These are phyloP conservation scores for Aspergillus campestris DNA, from an alignment of 495 filamentous ascomycete species.

Conservation along the genomic window DNA sequence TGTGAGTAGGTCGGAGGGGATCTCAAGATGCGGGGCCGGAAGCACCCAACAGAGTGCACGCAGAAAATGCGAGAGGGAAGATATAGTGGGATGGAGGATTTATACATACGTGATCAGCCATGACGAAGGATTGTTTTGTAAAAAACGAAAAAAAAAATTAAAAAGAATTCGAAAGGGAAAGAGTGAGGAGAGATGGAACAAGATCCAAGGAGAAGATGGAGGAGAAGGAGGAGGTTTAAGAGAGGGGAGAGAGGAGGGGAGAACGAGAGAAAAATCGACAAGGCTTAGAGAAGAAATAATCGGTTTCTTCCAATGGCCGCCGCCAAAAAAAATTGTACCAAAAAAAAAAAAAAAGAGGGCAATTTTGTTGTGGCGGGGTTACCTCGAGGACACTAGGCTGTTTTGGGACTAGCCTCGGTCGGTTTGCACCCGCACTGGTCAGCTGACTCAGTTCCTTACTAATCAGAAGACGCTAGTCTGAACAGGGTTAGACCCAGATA, in stretches of 20 bases:
- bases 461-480: too few species aligned
- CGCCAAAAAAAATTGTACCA: slow-evolving; percentile 17
- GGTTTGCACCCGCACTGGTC: not conserved
- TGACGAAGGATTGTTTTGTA: slow-evolving; percentile 21
- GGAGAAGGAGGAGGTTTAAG: slow-evolving; percentile 3
- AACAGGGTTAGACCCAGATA: too few species aligned
- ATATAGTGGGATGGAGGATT: not conserved
- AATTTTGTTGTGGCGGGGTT: slow-evolving; percentile 34
- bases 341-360: slow-evolving; percentile 21
- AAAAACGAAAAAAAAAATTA: slow-evolving; percentile 2
- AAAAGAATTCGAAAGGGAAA: slow-evolving; percentile 4
- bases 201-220: slow-evolving; percentile 14
- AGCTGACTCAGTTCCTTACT: too few species aligned
- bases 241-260: slow-evolving; percentile 8
- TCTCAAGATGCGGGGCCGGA: slow-evolving; percentile 29
- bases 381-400: slow-evolving; percentile 21
- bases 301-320: not conserved
- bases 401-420: slow-evolving; percentile 22
- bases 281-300: slow-evolving; percentile 11
- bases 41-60: slow-evolving; percentile 7
- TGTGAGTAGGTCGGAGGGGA: slow-evolving; percentile 15
- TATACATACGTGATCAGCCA: slow-evolving; percentile 36
- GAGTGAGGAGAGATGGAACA: slow-evolving; percentile 6
- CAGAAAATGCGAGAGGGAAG: not conserved
- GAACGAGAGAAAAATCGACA: slow-evolving; percentile 12